Base-by-base conservation (phyloP, 148 eudicot genomes). In the Mesembryanthemum crystallinum region DNA sequence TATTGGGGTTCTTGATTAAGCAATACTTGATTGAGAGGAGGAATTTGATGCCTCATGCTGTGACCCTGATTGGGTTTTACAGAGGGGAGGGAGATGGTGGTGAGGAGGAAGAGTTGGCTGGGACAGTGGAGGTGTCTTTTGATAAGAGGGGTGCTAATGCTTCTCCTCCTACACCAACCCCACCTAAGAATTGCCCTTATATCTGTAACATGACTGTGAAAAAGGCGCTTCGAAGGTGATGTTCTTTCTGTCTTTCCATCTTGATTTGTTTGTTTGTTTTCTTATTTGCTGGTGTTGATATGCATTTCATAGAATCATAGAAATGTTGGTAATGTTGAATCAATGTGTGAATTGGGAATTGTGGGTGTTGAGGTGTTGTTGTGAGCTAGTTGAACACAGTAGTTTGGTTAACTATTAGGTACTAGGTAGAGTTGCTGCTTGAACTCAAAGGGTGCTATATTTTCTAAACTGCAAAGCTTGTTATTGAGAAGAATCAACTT, bases 161-260 rank as follows among this genome's bases (percentile, higher is more conserved):
- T 78, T 72, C 83, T 51, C 89, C 92, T 59, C 94, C 97, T 23
- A 85, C 97, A 0, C 97, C 97, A 14, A 82, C 79, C 6, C 88
- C 96, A n/a, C 96, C 99, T 8, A 89, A 79, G 76, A 80, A 90
- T 74, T 83, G 82, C n/a, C 96, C 97, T 20, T 95, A 92, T 67
- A 84, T 95, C 7, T 92, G 96, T 82, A 92, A 92, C 60, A 95
- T 95, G 97, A 84, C 94, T 20, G 99, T 95, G 55, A 85, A 85
- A 58, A 82, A 87, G 85, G 68, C 76, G 8, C 85, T 89, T 63
- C 54, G 96, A 60, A 92, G 98, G 98, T 94, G 73, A 35, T 21
- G 32, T 67, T 71, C 29, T 13, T 8, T 66, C 43, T 28, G 72
- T 47, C 20, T 28, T 64, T 17, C 10, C 13, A 23, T 63, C 12